These are phyloP conservation scores for Aspergillus hortae DNA, from an alignment of 2,329 filamentous ascomycete species.

Conservation along the genomic window DNA sequence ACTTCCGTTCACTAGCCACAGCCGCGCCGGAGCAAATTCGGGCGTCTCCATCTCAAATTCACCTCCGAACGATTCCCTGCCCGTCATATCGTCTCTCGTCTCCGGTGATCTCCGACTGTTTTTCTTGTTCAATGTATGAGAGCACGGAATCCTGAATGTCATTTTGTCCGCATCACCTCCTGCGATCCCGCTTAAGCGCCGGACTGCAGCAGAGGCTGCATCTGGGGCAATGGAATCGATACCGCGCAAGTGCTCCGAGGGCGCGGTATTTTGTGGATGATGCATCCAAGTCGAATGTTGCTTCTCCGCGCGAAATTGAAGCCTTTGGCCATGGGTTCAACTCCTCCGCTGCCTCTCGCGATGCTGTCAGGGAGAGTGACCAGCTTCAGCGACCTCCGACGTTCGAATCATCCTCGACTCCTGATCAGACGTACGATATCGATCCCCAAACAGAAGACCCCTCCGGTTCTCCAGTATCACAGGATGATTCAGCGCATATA, in stretches of 20 bases:
- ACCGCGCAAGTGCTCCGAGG: constrained; percentile 7
- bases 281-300: constrained; percentile 10
- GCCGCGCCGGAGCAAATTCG: constrained; percentile 23
- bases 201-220: constrained; percentile 20
- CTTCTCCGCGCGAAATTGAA: not conserved
- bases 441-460: too few species aligned
- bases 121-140: constrained; percentile 18
- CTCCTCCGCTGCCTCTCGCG: not conserved
- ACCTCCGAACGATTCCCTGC: not conserved
- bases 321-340: constrained; percentile 2
- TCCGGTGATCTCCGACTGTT: not conserved
- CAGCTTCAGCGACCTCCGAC: too few species aligned
- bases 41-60: not conserved
- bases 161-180: constrained; percentile 27
- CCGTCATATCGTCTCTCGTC: constrained; percentile 5
- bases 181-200: constrained; percentile 26
- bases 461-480: too few species aligned
- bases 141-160: constrained; percentile 33
- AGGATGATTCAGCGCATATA: not conserved
- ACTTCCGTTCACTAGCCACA: constrained; percentile 25
- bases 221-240: constrained; percentile 20
- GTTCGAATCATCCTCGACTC: too few species aligned
- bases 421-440: too few species aligned
- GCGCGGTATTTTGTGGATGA: constrained; percentile 10
- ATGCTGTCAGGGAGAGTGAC: not conserved